Evolutionary conservation across 208 protist species (phyloP).

Genomic region (Trypanosoma boissoni): DNA sequence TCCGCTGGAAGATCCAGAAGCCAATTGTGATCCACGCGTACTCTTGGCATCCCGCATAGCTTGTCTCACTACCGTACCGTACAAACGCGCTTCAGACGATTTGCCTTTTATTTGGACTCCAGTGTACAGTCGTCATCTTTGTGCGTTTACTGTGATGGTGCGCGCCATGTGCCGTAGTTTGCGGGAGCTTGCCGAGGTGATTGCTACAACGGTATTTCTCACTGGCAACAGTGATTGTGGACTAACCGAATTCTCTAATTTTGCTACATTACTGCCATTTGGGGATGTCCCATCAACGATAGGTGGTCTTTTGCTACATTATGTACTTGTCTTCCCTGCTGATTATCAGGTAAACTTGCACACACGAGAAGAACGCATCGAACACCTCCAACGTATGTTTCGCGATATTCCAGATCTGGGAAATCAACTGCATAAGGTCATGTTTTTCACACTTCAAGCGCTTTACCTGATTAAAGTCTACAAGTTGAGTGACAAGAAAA

Average conservation of each 20-base stretch:
- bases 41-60: constrained; percentile 77
- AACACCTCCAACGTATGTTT: constrained; percentile 67
- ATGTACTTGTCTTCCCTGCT: constrained; percentile 80
- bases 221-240: constrained; percentile 53
- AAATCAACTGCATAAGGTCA: constrained; percentile 58
- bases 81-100: constrained; percentile 33
- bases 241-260: constrained; percentile 49
- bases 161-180: constrained; percentile 70
- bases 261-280: constrained; percentile 64
- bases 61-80: constrained; percentile 66
- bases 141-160: constrained; percentile 79
- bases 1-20: constrained; percentile 19
- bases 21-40: constrained; percentile 29
- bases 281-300: constrained; percentile 66
- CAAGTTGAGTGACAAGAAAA: constrained; percentile 35
- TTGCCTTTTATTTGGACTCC: constrained; percentile 64
- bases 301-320: constrained; percentile 79
- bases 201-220: constrained; percentile 69
- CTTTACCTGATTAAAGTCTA: constrained; percentile 79
- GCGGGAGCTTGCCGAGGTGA: constrained; percentile 82
- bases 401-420: constrained; percentile 57
- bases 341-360: constrained; percentile 73
- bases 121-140: constrained; percentile 85
- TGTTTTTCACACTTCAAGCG: constrained; percentile 78
- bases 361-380: constrained; percentile 55